A percentile compares a stretch with the other conserved stretches of the same genome.
phyloP scores from a whole-genome alignment of 176 grass and related monocot genomes.

The Juncus inflexus region DNA sequence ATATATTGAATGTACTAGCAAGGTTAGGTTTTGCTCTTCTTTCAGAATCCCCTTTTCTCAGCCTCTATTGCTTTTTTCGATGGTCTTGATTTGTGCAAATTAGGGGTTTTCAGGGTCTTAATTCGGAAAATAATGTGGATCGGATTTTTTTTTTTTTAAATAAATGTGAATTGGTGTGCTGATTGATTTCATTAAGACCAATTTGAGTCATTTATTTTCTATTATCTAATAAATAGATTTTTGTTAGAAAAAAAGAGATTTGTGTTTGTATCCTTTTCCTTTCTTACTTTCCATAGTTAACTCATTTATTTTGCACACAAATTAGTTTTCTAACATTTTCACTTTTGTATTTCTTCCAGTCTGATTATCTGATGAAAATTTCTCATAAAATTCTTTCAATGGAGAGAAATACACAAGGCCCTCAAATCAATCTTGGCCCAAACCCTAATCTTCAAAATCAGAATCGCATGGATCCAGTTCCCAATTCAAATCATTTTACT shows the following conservation, averaged over 20 bases:
- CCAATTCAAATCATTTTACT: conserved; percentile 44
- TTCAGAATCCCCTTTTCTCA: background rate
- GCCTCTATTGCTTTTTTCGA: background rate
- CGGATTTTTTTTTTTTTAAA: background rate
- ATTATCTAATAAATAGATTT: background rate
- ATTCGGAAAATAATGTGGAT: conserved; percentile 1
- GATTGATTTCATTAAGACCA: background rate
- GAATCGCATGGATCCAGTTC: conserved; percentile 38
- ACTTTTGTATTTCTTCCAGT: conserved; percentile 34
- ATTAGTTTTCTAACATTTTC: conserved; percentile 10
- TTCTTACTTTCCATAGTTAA: background rate
- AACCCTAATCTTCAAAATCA: background rate
- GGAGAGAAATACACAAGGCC: conserved; percentile 11
- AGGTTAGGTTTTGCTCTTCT: conserved; percentile 35
- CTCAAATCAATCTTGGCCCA: conserved; percentile 11
- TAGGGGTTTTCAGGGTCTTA: background rate
- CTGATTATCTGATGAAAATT: conserved; percentile 89
- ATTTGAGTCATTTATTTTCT: conserved; percentile 19
- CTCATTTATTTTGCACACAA: background rate
- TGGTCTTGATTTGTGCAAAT: background rate
- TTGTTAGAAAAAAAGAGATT: background rate
- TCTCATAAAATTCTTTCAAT: conserved; percentile 84
- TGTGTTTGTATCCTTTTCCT: background rate
- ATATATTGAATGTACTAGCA: conserved; percentile 42
- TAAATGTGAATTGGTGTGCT: background rate